Conservation (phyloP, 768 basidiomycete species). For the Amanita inopinata region DNA sequence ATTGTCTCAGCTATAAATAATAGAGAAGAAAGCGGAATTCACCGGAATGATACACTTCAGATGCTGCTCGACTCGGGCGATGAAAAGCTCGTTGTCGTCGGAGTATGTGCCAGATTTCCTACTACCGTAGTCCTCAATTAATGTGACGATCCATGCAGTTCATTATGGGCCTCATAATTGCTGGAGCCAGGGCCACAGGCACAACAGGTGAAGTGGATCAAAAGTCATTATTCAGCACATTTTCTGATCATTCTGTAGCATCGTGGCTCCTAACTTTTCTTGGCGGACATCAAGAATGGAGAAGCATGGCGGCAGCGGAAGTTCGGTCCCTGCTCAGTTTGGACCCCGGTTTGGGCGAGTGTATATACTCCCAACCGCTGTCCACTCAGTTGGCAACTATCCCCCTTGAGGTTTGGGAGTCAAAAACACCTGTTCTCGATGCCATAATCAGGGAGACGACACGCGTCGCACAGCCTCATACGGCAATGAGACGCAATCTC, state of each 20-base stretch:
- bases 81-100: constrained; percentile 58
- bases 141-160: constrained; percentile 39
- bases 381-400: constrained; percentile 44
- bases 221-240: constrained; percentile 10
- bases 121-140: constrained; percentile 13
- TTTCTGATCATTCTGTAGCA: constrained; percentile 24
- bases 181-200: constrained; percentile 74
- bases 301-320: constrained; percentile 49
- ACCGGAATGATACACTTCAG: constrained; percentile 60
- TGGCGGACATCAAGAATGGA: constrained; percentile 58
- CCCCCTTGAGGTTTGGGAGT: constrained; percentile 64
- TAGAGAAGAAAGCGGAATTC: constrained; percentile 47
- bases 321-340: constrained; percentile 40
- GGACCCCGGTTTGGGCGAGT: not conserved
- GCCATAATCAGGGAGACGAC: constrained; percentile 69
- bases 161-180: constrained; percentile 73
- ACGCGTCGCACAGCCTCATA: constrained; percentile 70
- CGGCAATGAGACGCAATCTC: constrained; percentile 72
- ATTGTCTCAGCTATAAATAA: constrained; percentile 44
- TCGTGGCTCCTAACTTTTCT: constrained; percentile 72
- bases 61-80: constrained; percentile 65
- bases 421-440: constrained; percentile 60
- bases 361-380: constrained; percentile 20
- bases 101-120: constrained; percentile 33
- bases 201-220: constrained; percentile 42